Conservation (phyloP, 192 early-diverging fungal genomes). For the Coemansia sp. region DNA sequence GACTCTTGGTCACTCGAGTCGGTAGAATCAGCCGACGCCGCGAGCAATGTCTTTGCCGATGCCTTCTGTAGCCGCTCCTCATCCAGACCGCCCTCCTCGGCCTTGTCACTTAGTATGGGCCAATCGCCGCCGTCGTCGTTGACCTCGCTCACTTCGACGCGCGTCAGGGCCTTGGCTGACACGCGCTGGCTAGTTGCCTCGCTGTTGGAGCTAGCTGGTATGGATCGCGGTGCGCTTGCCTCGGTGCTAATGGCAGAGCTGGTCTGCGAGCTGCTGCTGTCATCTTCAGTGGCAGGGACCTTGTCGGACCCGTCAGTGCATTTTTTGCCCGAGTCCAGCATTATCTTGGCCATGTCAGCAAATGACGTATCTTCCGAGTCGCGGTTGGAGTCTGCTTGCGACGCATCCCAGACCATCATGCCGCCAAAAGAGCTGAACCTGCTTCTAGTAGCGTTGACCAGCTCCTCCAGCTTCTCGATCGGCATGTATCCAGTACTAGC, state of each 20-base stretch:
- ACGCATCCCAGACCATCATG: conserved; percentile 74
- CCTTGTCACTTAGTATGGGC: not conserved
- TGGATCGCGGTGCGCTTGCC: not conserved
- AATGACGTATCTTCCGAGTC: conserved; percentile 13
- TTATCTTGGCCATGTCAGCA: conserved; percentile 19
- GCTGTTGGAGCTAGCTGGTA: not conserved
- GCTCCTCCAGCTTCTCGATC: conserved; percentile 46
- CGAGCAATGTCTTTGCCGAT: not conserved
- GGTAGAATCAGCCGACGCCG: not conserved
- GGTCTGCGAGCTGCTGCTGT: not conserved
- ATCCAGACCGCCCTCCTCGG: conserved; percentile 2
- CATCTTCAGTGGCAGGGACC: not conserved
- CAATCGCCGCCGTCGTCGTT: conserved; percentile 1
- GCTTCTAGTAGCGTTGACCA: conserved; percentile 51
- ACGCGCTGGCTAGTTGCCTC: not conserved
- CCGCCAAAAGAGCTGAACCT: conserved; percentile 65
- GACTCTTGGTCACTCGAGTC: not conserved
- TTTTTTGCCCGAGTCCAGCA: conserved; percentile 38
- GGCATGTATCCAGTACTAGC: conserved; percentile 61
- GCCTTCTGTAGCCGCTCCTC: conserved; percentile 7
- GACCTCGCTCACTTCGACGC: conserved; percentile 20
- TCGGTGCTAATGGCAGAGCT: not conserved
- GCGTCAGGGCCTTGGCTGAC: conserved; percentile 8
- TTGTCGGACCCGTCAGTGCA: conserved; percentile 29
- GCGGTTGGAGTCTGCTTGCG: conserved; percentile 58